These are phyloP conservation scores for Asterophora lycoperdoides DNA, from an alignment of 768 basidiomycete genomes.

Conservation along the genomic window DNA sequence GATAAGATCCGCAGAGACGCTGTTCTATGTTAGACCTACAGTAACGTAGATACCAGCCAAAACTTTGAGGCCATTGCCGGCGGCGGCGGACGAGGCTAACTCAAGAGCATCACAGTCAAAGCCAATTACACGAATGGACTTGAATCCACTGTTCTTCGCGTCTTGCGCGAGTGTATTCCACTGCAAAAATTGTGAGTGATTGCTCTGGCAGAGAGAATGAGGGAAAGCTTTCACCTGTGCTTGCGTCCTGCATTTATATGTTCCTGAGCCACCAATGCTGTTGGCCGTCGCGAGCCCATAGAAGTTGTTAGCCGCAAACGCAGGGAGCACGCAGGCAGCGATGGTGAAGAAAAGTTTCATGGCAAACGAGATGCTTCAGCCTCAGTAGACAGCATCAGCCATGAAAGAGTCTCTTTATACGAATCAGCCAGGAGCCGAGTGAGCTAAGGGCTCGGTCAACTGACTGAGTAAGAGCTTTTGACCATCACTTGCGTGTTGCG, in stretches of 20 bases:
- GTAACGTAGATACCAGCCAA: constrained; percentile 32
- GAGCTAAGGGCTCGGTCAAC: neutral
- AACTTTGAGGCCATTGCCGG: constrained; percentile 25
- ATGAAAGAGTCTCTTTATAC: neutral
- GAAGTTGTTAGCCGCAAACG: constrained; percentile 28
- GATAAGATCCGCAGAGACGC: neutral
- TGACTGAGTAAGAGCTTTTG: neutral
- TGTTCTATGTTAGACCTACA: constrained; percentile 15
- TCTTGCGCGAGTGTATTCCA: constrained; percentile 31
- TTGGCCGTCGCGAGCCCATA: constrained; percentile 31
- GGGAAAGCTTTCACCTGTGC: constrained; percentile 21
- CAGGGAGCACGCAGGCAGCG: constrained; percentile 12
- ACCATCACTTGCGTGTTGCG: neutral
- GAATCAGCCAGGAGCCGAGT: neutral
- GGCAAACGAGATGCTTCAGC: neutral
- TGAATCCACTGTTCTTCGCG: constrained; percentile 29
- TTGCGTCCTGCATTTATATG: constrained; percentile 33
- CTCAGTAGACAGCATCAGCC: neutral
- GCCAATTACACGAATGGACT: constrained; percentile 30
- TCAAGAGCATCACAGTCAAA: constrained; percentile 36
- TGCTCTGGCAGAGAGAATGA: neutral
- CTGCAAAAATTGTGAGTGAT: constrained; percentile 13
- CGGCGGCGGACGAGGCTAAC: constrained; percentile 31
- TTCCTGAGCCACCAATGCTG: constrained; percentile 23
- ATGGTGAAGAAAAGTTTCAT: constrained; percentile 8